Base-by-base conservation (phyloP, 1,139 yeast species). In the Blastobotrys aristatus region DNA sequence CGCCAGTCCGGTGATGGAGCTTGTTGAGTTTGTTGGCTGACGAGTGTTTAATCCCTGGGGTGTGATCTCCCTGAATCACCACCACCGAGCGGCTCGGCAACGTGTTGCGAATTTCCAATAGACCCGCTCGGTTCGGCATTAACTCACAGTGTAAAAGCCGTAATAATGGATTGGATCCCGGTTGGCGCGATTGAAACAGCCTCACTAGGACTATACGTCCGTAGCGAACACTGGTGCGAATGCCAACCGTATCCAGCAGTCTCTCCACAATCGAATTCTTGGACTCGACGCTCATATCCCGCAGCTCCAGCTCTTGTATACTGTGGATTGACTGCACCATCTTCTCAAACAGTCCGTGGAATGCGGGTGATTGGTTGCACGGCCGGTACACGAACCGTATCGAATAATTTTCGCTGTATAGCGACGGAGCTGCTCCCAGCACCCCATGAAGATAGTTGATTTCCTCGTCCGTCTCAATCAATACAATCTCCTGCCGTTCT, bases 211-310 rank as follows among this genome's bases (percentile, higher is more conserved):
- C 8, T 4, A 33, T 6, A 17, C 21, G 18, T 11, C 37, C 37
- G 5, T 33, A 11, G 10, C n/a, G n/a, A n/a, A n/a, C n/a, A n/a
- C n/a, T n/a, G n/a, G n/a, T n/a, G n/a, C n/a, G n/a, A n/a, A n/a
- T n/a, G n/a, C n/a, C n/a, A n/a, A n/a, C n/a, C n/a, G n/a, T n/a
- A n/a, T n/a, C n/a, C n/a, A n/a, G n/a, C n/a, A n/a, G n/a, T n/a
- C n/a, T n/a, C n/a, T n/a, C n/a, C n/a, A n/a, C n/a, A n/a, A n/a
- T n/a, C n/a, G n/a, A n/a, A n/a, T n/a, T n/a, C n/a, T n/a, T n/a
- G n/a, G n/a, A n/a, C n/a, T n/a, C n/a, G n/a, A n/a, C n/a, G n/a
- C 37, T 18, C 37, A 33, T 33, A 33, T 33, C 37, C 20, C 18
- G 18, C 18, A 33, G 8, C 11, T 33, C 37, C 4, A 33, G 16